phyloP scores from a whole-genome alignment of 2,329 filamentous ascomycete species.

The Pseudocercospora fuligena region DNA sequence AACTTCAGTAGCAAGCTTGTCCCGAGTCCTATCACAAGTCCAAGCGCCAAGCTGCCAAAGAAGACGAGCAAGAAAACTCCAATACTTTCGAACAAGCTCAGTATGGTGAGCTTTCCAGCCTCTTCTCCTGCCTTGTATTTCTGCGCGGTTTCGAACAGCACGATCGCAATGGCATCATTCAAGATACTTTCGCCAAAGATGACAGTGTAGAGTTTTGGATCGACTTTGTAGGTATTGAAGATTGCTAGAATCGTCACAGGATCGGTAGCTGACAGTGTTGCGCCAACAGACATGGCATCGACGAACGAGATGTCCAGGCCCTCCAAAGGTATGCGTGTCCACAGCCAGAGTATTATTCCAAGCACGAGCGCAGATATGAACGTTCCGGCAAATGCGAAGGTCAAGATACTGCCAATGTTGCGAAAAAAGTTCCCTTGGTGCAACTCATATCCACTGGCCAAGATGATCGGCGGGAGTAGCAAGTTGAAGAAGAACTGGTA shows the following conservation, averaged over 20 bases:
- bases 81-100: conserved; percentile 87
- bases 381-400: conserved; percentile 95
- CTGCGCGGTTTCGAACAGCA: conserved; percentile 96
- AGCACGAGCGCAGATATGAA: conserved; percentile 97
- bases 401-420: conserved; percentile 95
- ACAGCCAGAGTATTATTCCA: conserved; percentile 84
- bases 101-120: conserved; percentile 71
- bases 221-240: conserved; percentile 99
- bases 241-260: conserved; percentile 97
- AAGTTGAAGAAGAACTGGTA: conserved; percentile 99
- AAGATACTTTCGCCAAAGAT: conserved; percentile 98
- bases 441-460: conserved; percentile 94
- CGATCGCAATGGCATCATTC: conserved; percentile 97
- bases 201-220: conserved; percentile 96
- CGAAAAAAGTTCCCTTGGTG: conserved; percentile 99
- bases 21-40: conserved; percentile 81
- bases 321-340: conserved; percentile 84
- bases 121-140: conserved; percentile 79
- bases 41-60: conserved; percentile 90
- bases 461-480: conserved; percentile 95
- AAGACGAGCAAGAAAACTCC: conserved; percentile 96
- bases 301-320: conserved; percentile 87
- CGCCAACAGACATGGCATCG: conserved; percentile 94
- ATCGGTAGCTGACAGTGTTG: conserved; percentile 94
- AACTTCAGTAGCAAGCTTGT: conserved; percentile 92